A percentile compares a stretch with the other conserved stretches of the same genome.
phyloP scores from a whole-genome alignment of 768 basidiomycete genomes.

The Tricholoma furcatifolium region DNA sequence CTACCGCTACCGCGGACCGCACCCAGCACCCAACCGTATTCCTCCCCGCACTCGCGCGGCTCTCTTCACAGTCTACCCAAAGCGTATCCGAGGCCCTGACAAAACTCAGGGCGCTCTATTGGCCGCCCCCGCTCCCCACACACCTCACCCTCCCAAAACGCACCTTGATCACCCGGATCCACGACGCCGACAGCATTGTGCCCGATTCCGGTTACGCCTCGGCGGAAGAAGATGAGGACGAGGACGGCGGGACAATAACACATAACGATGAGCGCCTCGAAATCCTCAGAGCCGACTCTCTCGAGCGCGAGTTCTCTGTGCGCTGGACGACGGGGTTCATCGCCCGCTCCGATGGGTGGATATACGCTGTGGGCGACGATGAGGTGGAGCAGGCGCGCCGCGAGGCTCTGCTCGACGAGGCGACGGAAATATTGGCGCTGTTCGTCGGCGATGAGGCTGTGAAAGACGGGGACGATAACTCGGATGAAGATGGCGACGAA shows the following conservation, averaged over 20 bases:
- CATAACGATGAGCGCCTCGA: slow-evolving; percentile 25
- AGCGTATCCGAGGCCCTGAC: slow-evolving; percentile 39
- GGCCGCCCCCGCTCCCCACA: slow-evolving; percentile 33
- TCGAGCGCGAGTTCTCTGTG: slow-evolving; percentile 68
- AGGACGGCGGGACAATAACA: slow-evolving; percentile 14
- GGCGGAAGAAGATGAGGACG: slow-evolving; percentile 59
- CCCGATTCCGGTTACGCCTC: slow-evolving; percentile 82
- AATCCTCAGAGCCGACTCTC: slow-evolving; percentile 55
- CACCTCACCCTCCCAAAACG: slow-evolving; percentile 27
- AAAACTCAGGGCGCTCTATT: slow-evolving; percentile 52
- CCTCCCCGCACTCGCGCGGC: slow-evolving; percentile 56
- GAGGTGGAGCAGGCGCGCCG: slow-evolving; percentile 41
- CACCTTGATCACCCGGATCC: slow-evolving; percentile 28
- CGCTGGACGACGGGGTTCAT: slow-evolving; percentile 76
- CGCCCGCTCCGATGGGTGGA: slow-evolving; percentile 57
- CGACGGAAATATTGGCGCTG: slow-evolving; percentile 52
- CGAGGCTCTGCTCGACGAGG: slow-evolving; percentile 49
- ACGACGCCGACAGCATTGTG: slow-evolving; percentile 41
- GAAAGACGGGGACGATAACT: slow-evolving; percentile 28
- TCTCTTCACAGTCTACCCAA: slow-evolving; percentile 32
- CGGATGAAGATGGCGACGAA: slow-evolving; percentile 40
- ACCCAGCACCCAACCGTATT: slow-evolving; percentile 30
- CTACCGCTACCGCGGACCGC: slow-evolving; percentile 15
- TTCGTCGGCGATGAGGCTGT: slow-evolving; percentile 39
- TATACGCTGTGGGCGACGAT: slow-evolving; percentile 17